Evolutionary conservation across 1,284 basidiomycete genomes (phyloP), one percentile per base, ranked within the genome.

Genomic region (Sporisorium scitamineum): DNA sequence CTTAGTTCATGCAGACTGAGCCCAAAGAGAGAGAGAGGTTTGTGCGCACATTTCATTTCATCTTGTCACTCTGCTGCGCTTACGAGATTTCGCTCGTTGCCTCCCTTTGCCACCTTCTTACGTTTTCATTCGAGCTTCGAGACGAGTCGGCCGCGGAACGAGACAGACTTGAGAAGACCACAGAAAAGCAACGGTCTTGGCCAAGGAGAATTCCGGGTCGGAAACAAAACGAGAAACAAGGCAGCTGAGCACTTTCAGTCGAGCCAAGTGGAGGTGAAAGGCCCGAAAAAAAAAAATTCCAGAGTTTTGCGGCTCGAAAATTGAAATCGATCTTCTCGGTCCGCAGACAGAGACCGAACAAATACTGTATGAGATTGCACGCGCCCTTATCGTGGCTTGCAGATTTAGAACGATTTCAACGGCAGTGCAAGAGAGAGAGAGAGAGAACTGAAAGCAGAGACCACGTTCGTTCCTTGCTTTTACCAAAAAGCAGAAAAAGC

Each of bases 171-270:
- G 51, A 41, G 34, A 53, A 53, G 52, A 34, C 37, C 9, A 29
- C 44, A 56, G 8, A 47, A 52, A 37, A 45, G 37, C 24, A 34
- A 32, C 42, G 24, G 24, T 24, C 44, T 32, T 44, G 32, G 39
- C 45, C n/a, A 58, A 61, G 66, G 66, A 62, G 60, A 69, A 58
- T 51, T 69, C 45, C 66, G 66, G 60, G 27, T 59, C 37, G 59
- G 64, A 34, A 37, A 26, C 53, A 27, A 51, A 39, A 27, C 31
- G 18, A 39, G n/a, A 27, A 37, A 27, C 8, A 31, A 56, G 64
- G 58, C 64, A 45, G 34, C 29, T 61, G 54, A 61, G 58, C 64
- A 56, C 39, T 44, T 14, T 53, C 10, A 41, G 27, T 16, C 27
- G 18, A 41, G 29, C 14, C 10, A 54, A 56, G 61, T 64, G 61